A percentile compares a stretch with the other conserved stretches of the same genome.
Conservation (phyloP, 176 grass and related monocot species). For the Cymbopogon citratus region DNA sequence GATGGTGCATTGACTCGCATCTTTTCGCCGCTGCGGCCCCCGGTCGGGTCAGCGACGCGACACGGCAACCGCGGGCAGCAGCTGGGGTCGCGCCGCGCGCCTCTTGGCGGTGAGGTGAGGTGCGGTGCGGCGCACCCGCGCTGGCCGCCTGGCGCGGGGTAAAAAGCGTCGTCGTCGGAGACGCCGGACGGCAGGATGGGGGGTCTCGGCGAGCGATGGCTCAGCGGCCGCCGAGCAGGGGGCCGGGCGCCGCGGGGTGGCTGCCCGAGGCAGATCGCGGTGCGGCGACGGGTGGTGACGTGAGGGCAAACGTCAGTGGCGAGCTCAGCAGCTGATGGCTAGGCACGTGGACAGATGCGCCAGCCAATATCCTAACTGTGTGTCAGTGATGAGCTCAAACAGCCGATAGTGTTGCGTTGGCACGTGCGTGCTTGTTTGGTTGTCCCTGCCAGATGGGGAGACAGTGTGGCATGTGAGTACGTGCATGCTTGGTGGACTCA, state of each 20-base stretch:
- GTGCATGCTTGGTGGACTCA: background rate
- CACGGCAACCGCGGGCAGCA: background rate
- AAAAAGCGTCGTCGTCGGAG: background rate
- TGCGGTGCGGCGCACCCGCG: background rate
- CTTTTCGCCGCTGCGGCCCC: background rate
- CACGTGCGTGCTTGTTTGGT: background rate
- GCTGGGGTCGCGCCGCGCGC: background rate
- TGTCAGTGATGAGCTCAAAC: background rate
- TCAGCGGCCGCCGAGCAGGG: no score
- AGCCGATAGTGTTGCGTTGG: background rate
- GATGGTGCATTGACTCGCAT: conserved; percentile 31
- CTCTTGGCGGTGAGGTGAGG: background rate
- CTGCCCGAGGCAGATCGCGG: background rate
- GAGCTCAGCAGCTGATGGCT: background rate
- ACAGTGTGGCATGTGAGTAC: background rate
- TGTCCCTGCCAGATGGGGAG: background rate
- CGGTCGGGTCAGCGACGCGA: background rate
- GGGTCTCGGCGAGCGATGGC: no score
- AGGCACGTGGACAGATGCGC: background rate
- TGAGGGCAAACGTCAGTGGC: background rate
- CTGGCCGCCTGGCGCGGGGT: background rate
- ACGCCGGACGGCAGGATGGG: no score
- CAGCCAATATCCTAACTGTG: background rate
- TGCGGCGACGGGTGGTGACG: conserved; percentile 6
- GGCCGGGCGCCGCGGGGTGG: background rate